Evolutionary conservation across 192 early-diverging fungal species (phyloP).

Genomic region (Entomortierella parvispora): DNA sequence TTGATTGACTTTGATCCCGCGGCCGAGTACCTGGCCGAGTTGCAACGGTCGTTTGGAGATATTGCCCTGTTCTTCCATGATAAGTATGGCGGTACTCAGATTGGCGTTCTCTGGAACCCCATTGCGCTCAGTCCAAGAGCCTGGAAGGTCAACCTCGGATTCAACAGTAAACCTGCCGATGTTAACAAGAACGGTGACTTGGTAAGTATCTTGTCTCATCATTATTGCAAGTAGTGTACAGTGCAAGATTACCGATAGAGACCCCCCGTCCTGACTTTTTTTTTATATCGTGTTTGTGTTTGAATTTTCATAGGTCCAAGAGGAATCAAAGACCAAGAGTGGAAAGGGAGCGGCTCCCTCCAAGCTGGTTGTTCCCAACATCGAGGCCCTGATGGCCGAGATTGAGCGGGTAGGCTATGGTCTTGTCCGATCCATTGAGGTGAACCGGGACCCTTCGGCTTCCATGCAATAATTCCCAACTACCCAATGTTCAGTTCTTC

Average conservation of each 20-base stretch:
- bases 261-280: slow-evolving; percentile 3
- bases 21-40: slow-evolving; percentile 71
- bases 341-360: slow-evolving; percentile 37
- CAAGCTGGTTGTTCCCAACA: slow-evolving; percentile 68
- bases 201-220: slow-evolving; percentile 50
- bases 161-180: slow-evolving; percentile 64
- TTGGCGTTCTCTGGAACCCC: slow-evolving; percentile 79
- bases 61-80: slow-evolving; percentile 79
- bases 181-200: slow-evolving; percentile 55
- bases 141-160: slow-evolving; percentile 74
- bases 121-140: slow-evolving; percentile 57
- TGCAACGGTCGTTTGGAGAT: slow-evolving; percentile 70
- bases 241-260: too few species aligned
- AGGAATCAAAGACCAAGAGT: slow-evolving; percentile 35
- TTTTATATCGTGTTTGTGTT: slow-evolving; percentile 1
- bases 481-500: background rate
- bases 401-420: slow-evolving; percentile 74
- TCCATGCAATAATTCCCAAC: slow-evolving; percentile 2
- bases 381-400: slow-evolving; percentile 69
- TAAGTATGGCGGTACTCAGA: slow-evolving; percentile 74
- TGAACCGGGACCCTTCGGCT: slow-evolving; percentile 35
- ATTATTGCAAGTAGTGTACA: too few species aligned
- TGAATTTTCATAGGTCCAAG: slow-evolving; percentile 10
- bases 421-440: slow-evolving; percentile 49
- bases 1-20: slow-evolving; percentile 84